These are phyloP conservation scores for Plectosphaerella plurivora DNA, from an alignment of 2,329 filamentous ascomycete genomes.

Conservation along the genomic window DNA sequence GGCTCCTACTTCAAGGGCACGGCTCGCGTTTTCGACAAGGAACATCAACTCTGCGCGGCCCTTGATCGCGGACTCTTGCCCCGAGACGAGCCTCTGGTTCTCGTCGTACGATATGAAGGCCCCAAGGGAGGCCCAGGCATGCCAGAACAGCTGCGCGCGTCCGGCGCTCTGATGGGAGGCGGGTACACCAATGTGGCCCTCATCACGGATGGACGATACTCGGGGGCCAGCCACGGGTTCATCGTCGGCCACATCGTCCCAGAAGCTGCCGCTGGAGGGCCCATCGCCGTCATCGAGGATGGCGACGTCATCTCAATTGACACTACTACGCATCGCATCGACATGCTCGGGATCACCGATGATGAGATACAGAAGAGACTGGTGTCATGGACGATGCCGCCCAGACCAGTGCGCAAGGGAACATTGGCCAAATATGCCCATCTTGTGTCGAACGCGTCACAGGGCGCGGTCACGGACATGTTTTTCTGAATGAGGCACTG, in stretches of 20 bases:
- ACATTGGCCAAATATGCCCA: constrained; percentile 85
- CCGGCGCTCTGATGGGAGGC: constrained; percentile 88
- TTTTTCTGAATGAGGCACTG: too few species aligned
- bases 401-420: constrained; percentile 71
- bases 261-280: constrained; percentile 83
- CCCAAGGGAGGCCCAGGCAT: constrained; percentile 92
- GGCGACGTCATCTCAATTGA: constrained; percentile 85
- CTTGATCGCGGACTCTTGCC: constrained; percentile 62
- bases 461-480: constrained; percentile 81
- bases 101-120: constrained; percentile 90
- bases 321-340: constrained; percentile 73
- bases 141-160: constrained; percentile 89
- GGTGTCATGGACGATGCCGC: constrained; percentile 65
- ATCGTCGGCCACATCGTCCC: constrained; percentile 91
- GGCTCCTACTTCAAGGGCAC: constrained; percentile 76
- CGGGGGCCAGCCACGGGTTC: constrained; percentile 83
- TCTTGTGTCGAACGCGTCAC: constrained; percentile 84
- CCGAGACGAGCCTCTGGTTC: constrained; percentile 63
- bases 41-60: constrained; percentile 71
- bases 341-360: constrained; percentile 55
- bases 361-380: constrained; percentile 64
- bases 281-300: constrained; percentile 75
- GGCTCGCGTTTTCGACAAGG: constrained; percentile 83
- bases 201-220: constrained; percentile 89
- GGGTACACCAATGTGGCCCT: constrained; percentile 82